Evolutionary conservation across 768 basidiomycete genomes (phyloP), one percentile per base, ranked within the genome.

Genomic region (Fistulinella prunicolor): DNA sequence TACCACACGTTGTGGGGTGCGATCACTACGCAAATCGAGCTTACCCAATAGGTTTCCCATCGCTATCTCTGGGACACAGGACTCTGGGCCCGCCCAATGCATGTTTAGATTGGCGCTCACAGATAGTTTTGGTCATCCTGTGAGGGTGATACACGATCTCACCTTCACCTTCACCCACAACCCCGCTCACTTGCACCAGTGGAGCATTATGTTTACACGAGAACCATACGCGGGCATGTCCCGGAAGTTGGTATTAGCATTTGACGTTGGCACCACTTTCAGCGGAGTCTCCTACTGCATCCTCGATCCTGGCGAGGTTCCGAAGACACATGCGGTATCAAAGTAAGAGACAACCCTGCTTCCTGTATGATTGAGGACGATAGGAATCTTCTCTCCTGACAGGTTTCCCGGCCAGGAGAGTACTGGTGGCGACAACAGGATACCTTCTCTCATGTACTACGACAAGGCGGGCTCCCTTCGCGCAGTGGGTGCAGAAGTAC

Each of bases 331-430:
- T 7, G 55, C 58, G 1, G 65, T 65, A 17, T 39, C 56, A 14
- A 65, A 49, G 72, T 68, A 21, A 32, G 59, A 1, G 13, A 12
- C n/a, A 6, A 13, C 9, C 10, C 9, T 37, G 26, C 34, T 17
- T 19, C 16, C 16, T 6, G 3, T 2, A 4, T 21, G 21, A 20
- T 37, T 12, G n/a, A n/a, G n/a, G n/a, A n/a, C n/a, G n/a, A n/a
- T n/a, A n/a, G n/a, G n/a, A n/a, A n/a, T n/a, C n/a, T n/a, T n/a
- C n/a, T n/a, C n/a, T n/a, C n/a, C n/a, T n/a, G n/a, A n/a, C 29
- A 78, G 78, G 47, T 78, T 70, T 47, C 79, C 76, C 6, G 72
- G 69, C 1, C 75, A 76, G 48, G 72, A 75, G n/a, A 62, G 69
- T 3, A 61, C 70, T 16, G 72, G 72, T 3, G 72, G 74, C 5